Base-by-base conservation (phyloP, 495 filamentous ascomycete genomes). In the Margaritispora aquatica region DNA sequence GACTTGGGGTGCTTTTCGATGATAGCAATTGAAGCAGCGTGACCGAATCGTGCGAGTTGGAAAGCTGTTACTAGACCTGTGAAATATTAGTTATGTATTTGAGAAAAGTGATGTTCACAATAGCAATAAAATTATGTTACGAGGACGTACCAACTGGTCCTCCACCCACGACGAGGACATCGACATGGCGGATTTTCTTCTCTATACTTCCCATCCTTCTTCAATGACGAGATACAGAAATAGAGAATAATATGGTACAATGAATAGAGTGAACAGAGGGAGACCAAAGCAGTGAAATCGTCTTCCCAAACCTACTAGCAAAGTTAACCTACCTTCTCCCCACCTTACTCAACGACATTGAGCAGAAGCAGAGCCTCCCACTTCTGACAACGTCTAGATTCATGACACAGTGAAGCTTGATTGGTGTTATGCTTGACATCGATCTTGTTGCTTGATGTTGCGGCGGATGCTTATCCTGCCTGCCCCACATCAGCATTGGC, bases 21-120 rank as follows among this genome's bases (percentile, higher is more conserved):
- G 22, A 74, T 68, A 22, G 63, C 60, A 24, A 72, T 64, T 26
- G 62, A 59, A 51, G 26, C 5, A 2, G 52, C 27, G 41, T 54
- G 57, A 1, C 51, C 67, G 47, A 71, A 70, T 31, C 60, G 58
- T 4, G 61, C 63, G 23, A 78, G 67, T 60, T 75, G 71, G 60
- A 73, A 75, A 36, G 76, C 67, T 58, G 76, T 68, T 64, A 78
- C 50, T 69, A 79, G 55, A 52, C 79, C 50, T 78, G 69, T 61
- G 5, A 23, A 26, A 10, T 9, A n/a, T 51, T 10, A 34, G 26
- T 51, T 11, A 26, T 20, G 20, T 49, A 13, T n/a, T 47, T 7
- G 4, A 47, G 5, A n/a, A 47, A n/a, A 13, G 13, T 34, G 29
- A 34, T 5, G 13, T 5, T 34, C 5, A 34, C 5, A 34, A 34